A percentile compares a stretch with the other conserved stretches of the same genome.
Evolutionary conservation across 2,329 filamentous ascomycete genomes (phyloP).

Genomic region (Colletotrichum kahawae): DNA sequence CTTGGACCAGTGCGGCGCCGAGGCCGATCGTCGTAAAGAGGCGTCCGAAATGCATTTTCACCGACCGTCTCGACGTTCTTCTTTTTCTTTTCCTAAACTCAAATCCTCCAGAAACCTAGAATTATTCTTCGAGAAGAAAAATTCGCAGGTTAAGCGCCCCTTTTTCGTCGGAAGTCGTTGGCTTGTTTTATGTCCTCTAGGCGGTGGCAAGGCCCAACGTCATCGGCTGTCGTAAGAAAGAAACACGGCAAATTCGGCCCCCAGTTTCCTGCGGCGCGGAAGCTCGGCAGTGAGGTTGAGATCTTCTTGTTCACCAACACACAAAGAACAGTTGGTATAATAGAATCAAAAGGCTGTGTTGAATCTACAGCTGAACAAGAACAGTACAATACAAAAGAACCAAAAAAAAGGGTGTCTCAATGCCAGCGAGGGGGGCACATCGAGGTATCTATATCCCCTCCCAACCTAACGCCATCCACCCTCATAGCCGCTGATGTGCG

Average conservation of each 20-base stretch:
- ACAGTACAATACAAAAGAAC: not conserved
- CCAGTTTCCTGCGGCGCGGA: not conserved
- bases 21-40: not conserved
- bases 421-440: not conserved
- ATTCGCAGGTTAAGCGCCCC: not conserved
- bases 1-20: constrained; percentile 1
- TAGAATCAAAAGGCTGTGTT: not conserved
- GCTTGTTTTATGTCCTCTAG: not conserved
- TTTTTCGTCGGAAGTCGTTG: not conserved
- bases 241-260: not conserved
- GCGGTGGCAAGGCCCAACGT: constrained; percentile 7
- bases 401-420: not conserved
- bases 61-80: not conserved
- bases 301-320: not conserved
- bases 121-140: not conserved
- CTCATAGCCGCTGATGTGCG: not conserved
- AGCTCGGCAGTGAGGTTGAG: not conserved
- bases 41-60: constrained; percentile 7
- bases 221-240: not conserved
- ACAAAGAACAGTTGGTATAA: not conserved
- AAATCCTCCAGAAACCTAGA: not conserved
- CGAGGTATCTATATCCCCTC: not conserved
- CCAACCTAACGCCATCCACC: not conserved
- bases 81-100: not conserved
- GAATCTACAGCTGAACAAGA: not conserved